A percentile compares a stretch with the other conserved stretches of the same genome.
phyloP scores from a whole-genome alignment of 257 asterid genomes.

The Paulownia fortunei region DNA sequence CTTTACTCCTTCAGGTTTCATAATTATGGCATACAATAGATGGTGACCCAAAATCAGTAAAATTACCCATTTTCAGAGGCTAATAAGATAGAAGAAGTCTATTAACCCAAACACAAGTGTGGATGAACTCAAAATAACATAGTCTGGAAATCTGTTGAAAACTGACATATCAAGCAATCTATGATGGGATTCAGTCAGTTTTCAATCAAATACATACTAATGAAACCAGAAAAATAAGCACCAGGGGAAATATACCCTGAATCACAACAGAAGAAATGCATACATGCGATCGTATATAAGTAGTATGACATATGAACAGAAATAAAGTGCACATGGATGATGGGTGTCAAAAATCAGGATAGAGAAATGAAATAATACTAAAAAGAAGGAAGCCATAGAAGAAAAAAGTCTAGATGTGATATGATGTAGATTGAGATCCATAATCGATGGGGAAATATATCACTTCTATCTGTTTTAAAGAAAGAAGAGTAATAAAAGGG shows the following conservation, averaged over 20 bases:
- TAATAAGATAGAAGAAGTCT: not conserved
- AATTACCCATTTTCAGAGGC: not conserved
- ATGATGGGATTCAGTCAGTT: not conserved
- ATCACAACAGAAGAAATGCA: too few relatives aligned
- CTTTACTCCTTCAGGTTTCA: too few relatives aligned
- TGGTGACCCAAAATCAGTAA: too few relatives aligned
- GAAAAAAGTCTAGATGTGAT: too few relatives aligned
- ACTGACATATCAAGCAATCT: not conserved
- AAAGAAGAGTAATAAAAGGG: not conserved
- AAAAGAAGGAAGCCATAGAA: not conserved
- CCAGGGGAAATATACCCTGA: not conserved
- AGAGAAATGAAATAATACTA: not conserved
- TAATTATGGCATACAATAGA: too few relatives aligned
- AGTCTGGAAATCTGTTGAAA: too few relatives aligned
- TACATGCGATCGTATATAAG: too few relatives aligned
- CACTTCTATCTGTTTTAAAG: not conserved
- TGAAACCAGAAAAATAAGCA: not conserved
- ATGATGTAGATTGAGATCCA: not conserved
- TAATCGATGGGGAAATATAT: not conserved
- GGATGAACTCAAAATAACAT: not conserved
- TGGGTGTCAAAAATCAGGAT: too few relatives aligned
- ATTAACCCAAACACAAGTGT: not conserved
- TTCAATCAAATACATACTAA: not conserved
- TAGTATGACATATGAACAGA: too few relatives aligned
- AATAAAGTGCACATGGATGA: not conserved